Conservation (phyloP, 2,329 filamentous ascomycete genomes). For the Lachnellula subtilissima region DNA sequence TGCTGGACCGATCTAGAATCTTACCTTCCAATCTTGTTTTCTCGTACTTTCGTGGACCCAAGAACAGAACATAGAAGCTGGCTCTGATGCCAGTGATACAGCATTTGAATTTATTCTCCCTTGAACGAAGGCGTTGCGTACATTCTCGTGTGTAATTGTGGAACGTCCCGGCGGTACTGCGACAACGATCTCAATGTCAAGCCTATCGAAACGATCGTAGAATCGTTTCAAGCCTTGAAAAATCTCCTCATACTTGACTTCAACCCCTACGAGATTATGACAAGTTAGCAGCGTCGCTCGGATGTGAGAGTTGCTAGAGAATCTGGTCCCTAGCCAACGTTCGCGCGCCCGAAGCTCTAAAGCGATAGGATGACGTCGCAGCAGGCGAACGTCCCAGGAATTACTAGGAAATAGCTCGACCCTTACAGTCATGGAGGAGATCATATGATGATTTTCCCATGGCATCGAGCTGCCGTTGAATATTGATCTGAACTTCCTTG, state of each 20-base stretch:
- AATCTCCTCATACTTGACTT: not conserved
- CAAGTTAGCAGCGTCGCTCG: not conserved
- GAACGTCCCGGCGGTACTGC: slow-evolving; percentile 14
- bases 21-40: slow-evolving; percentile 2
- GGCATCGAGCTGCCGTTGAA: not conserved
- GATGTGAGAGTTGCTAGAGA: not conserved
- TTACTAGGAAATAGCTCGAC: not conserved
- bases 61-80: slow-evolving; percentile 11
- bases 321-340: too few species aligned
- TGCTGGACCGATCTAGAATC: not conserved
- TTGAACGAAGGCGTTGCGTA: slow-evolving; percentile 11
- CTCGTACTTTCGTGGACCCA: slow-evolving; percentile 3
- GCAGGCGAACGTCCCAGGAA: not conserved
- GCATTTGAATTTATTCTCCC: slow-evolving; percentile 1
- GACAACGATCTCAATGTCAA: slow-evolving; percentile 10
- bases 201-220: slow-evolving; percentile 1
- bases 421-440: slow-evolving; percentile 6
- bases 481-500: not conserved
- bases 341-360: too few species aligned
- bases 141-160: slow-evolving; percentile 8
- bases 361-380: not conserved
- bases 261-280: not conserved
- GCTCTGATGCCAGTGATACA: slow-evolving; percentile 13
- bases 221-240: not conserved
- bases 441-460: slow-evolving; percentile 1